Base-by-base conservation (phyloP, 441 rosid species). In the Corymbia citriodora region DNA sequence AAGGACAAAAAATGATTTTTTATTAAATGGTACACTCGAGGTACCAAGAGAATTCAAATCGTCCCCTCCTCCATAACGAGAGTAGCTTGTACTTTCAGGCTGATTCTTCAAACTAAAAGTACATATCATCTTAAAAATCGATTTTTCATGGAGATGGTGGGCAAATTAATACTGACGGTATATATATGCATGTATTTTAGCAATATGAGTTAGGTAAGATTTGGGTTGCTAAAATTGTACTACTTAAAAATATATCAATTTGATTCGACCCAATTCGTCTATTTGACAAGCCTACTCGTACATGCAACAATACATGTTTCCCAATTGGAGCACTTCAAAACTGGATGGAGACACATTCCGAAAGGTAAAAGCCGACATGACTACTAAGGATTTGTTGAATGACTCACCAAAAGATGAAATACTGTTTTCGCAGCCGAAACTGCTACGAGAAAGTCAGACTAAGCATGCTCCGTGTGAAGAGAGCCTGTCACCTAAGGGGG, bases 1-100 rank as follows among this genome's bases (percentile, higher is more conserved):
- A 65, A 65, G 36, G 19, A 65, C n/a, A 17, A 65, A 65, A n/a
- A 23, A 57, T 23, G 63, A 57, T 21, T 40, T 40, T 40, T 40
- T 40, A n/a, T 29, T 27, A 15, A 63, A 63, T 29, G 70, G 8
- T 63, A 27, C 1, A 15, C 70, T 13, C 70, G 70, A 29, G 70
- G 33, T 2, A 61, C 16, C 3, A 0, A 29, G 70, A 63, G 33
- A 31, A 63, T 63, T 63, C 17, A 2, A 63, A 27, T 12, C 0
- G 70, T 61, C 27, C 7, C 33, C 70, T 61, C 17, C 31, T 61
- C 31, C 0, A 7, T 8, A 16, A 21, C 6, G 33, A 6, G 9
- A 61, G 14, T 6, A 10, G 0, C 14, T 16, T 11, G 9, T 12
- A 61, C 2, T 61, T 61, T 61, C 31, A 12, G 14, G 68, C 17